Base-by-base conservation (phyloP, 371 early-diverging fungal genomes). In the Syncephalastrum sp. region DNA sequence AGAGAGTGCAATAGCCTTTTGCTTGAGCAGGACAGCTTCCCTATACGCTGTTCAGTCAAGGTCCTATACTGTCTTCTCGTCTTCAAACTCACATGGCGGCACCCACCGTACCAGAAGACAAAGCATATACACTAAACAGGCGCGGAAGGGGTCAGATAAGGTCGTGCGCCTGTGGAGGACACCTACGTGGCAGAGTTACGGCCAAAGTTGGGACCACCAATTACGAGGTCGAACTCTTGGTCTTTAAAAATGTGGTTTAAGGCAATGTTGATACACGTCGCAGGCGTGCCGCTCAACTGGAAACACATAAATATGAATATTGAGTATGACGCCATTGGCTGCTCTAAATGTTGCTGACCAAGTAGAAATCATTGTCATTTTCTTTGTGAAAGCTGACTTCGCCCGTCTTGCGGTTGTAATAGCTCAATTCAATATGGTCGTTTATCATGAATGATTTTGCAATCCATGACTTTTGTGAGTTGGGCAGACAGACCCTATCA, bases 381-480 rank as follows among this genome's bases (percentile, higher is more conserved):
- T 59, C 58, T 29, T 67, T 54, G 27, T 72, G 63, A n/a, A 44
- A 16, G 7, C 57, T 51, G 14, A 64, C 58, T 49, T 70, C 62
- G 19, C 62, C 53, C 12, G 61, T 63, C n/a, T 60, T 38, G 42
- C 72, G 51, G 33, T 68, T 65, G 55, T 64, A 77, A 25, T 71
- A 77, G 33, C 67, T 67, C 21, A 68, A 15, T 2, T 69, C 56
- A 21, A 77, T 63, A 16, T 69, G 69, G 21, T 77, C 72, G 43
- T 71, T 77, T 53, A 77, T 77, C 64, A 77, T 67, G 56, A 77
- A 77, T 0, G 77, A 69, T 51, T 74, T 77, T 23, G 74, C 64
- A 24, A 77, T 72, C 77, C 77, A 77, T n/a, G 74, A 74, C 47
- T 74, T 77, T 65, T 77, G 77, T 5, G 66, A 59, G 29, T 74